phyloP scores from a whole-genome alignment of 805 yeast genomes.

The Kuraishia floccosa region DNA sequence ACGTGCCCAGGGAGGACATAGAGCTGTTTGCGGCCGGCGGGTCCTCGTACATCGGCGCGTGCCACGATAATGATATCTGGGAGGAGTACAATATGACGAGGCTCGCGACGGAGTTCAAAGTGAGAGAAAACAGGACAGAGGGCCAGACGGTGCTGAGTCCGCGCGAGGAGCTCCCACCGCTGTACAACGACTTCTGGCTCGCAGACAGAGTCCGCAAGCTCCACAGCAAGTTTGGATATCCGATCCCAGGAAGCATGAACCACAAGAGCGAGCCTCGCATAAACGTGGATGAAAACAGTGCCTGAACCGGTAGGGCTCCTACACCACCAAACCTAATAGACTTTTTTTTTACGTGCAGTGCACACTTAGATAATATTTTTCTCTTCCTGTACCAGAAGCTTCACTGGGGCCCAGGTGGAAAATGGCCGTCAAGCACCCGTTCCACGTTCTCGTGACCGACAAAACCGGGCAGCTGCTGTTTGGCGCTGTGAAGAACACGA shows the following conservation, averaged over 20 bases:
- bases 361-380: not conserved
- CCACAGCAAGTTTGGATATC: slow-evolving; percentile 9
- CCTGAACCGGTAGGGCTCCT: too few species aligned
- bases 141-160: slow-evolving; percentile 7
- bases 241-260: slow-evolving; percentile 5
- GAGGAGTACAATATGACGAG: slow-evolving; percentile 23
- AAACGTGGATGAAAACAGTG: too few species aligned
- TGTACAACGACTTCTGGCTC: slow-evolving; percentile 16
- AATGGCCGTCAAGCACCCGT: slow-evolving; percentile 57
- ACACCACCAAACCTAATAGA: too few species aligned
- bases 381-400: not conserved
- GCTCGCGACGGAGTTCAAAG: slow-evolving; percentile 13
- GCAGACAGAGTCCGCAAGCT: slow-evolving; percentile 9
- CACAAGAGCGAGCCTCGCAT: too few species aligned
- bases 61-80: slow-evolving; percentile 27
- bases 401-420: too few species aligned
- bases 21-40: slow-evolving; percentile 19
- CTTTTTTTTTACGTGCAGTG: not conserved
- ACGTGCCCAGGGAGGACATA: slow-evolving; percentile 28
- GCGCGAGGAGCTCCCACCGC: slow-evolving; percentile 12
- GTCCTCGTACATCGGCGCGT: slow-evolving; percentile 26
- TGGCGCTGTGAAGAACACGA: slow-evolving; percentile 44
- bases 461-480: slow-evolving; percentile 35
- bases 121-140: slow-evolving; percentile 9
- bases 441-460: slow-evolving; percentile 43